Percentiles rank a stretch among this genome's conserved stretches.
Evolutionary conservation across 2,329 filamentous ascomycete species (phyloP).

Genomic region (Apiospora saccharicola): DNA sequence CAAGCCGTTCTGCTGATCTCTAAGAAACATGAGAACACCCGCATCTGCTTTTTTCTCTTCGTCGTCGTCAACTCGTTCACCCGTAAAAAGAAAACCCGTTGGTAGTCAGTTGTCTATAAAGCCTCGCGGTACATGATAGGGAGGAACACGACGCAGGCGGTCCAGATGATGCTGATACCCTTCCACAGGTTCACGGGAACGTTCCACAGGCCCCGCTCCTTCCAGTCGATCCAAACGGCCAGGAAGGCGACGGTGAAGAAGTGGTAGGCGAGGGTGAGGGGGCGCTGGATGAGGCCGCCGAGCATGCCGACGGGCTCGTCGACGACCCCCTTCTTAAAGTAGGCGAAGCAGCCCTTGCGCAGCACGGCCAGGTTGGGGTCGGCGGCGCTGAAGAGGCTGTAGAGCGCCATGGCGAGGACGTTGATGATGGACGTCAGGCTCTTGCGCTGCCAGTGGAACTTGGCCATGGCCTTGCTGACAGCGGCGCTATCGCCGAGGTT

Average conservation of each 20-base stretch:
- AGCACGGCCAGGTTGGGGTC: slow-evolving; percentile 79
- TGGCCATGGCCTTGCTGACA: slow-evolving; percentile 72
- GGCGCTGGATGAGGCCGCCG: slow-evolving; percentile 80
- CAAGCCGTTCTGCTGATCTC: background rate
- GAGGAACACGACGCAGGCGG: slow-evolving; percentile 81
- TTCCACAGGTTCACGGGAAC: slow-evolving; percentile 71
- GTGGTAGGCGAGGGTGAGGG: slow-evolving; percentile 83
- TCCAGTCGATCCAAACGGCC: slow-evolving; percentile 74
- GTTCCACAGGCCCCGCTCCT: slow-evolving; percentile 61
- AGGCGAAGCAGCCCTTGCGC: slow-evolving; percentile 89
- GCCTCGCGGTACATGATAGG: slow-evolving; percentile 68
- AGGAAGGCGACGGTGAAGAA: slow-evolving; percentile 95
- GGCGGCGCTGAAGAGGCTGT: slow-evolving; percentile 88
- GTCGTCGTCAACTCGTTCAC: background rate
- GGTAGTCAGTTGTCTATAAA: background rate
- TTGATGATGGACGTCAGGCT: slow-evolving; percentile 87
- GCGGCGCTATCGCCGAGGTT: slow-evolving; percentile 70
- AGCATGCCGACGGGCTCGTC: slow-evolving; percentile 84
- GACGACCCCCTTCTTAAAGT: slow-evolving; percentile 81
- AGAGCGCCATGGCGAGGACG: slow-evolving; percentile 94
- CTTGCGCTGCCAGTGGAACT: slow-evolving; percentile 91
- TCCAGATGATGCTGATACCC: slow-evolving; percentile 76
- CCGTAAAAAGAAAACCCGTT: background rate
- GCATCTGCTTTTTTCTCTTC: background rate
- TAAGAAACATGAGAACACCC: background rate